Conservation (phyloP, 805 yeast genomes). For the Tetrapisispora fleetii region DNA sequence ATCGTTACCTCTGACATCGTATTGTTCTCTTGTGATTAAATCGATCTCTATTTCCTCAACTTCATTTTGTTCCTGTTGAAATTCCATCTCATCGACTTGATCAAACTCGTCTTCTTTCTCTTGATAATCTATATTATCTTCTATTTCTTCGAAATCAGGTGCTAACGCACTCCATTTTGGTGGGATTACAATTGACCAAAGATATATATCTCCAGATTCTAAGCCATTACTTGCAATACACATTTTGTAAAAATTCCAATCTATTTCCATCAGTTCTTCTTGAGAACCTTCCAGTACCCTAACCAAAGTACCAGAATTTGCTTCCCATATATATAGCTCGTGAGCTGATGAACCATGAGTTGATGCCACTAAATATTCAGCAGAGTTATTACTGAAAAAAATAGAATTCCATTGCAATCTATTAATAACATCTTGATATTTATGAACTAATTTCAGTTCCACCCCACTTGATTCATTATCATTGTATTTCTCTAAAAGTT, state of each 20-base stretch:
- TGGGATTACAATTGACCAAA: constrained; percentile 75
- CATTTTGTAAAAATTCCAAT: constrained; percentile 74
- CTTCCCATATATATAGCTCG: constrained; percentile 89
- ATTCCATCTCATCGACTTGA: constrained; percentile 54
- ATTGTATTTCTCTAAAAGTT: background rate
- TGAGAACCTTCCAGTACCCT: constrained; percentile 89
- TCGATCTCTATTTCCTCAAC: constrained; percentile 59
- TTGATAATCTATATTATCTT: constrained; percentile 78
- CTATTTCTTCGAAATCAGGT: constrained; percentile 91
- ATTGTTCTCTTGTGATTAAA: constrained; percentile 49
- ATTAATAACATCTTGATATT: constrained; percentile 85
- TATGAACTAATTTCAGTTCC: constrained; percentile 61
- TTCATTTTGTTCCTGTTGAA: constrained; percentile 48
- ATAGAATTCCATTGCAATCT: constrained; percentile 81
- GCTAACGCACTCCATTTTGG: constrained; percentile 96
- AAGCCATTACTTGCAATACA: constrained; percentile 73
- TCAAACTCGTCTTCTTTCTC: constrained; percentile 92
- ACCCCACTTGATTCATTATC: background rate
- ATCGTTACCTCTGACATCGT: constrained; percentile 67
- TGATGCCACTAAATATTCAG: constrained; percentile 81
- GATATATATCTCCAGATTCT: constrained; percentile 71
- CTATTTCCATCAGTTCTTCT: constrained; percentile 68
- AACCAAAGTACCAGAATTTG: constrained; percentile 75
- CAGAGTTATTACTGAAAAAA: constrained; percentile 57
- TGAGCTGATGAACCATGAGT: constrained; percentile 76